These are phyloP conservation scores for Tuber magnatum DNA, from an alignment of 495 filamentous ascomycete genomes.

Conservation along the genomic window DNA sequence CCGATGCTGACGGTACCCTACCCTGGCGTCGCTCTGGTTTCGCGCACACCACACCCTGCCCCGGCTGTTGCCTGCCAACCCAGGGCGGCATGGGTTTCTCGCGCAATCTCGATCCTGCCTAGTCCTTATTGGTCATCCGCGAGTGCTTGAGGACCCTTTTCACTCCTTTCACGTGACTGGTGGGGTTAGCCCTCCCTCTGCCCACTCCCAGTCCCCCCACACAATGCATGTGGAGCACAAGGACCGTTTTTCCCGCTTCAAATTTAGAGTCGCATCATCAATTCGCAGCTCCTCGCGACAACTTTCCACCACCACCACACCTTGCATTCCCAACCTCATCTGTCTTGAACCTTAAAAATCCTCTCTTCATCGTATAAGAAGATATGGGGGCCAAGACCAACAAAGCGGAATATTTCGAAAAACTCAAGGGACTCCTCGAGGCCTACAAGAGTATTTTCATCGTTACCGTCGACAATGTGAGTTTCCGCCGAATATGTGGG, in stretches of 20 bases:
- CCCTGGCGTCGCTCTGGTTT: neutral
- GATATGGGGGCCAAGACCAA: slow-evolving; percentile 98
- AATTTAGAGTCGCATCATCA: neutral
- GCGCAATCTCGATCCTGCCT: neutral
- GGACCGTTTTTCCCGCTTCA: neutral
- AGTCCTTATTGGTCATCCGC: neutral
- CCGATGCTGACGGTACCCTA: neutral
- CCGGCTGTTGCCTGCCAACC: neutral
- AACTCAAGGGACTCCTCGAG: slow-evolving; percentile 89
- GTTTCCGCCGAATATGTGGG: slow-evolving; percentile 3
- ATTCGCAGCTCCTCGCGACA: neutral
- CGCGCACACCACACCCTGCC: neutral
- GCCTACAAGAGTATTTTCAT: slow-evolving; percentile 95
- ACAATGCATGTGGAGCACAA: neutral
- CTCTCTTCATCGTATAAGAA: slow-evolving; percentile 88
- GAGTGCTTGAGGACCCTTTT: neutral
- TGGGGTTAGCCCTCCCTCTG: neutral
- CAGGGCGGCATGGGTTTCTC: neutral
- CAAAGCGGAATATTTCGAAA: slow-evolving; percentile 99
- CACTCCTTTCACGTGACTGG: neutral
- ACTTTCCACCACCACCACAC: neutral
- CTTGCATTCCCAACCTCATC: neutral
- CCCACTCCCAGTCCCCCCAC: neutral
- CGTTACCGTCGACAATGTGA: slow-evolving; percentile 86
- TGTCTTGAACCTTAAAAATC: slow-evolving; percentile 73